Evolutionary conservation across 2,329 filamentous ascomycete species (phyloP).

Genomic region (Botryosphaeria dothidea): DNA sequence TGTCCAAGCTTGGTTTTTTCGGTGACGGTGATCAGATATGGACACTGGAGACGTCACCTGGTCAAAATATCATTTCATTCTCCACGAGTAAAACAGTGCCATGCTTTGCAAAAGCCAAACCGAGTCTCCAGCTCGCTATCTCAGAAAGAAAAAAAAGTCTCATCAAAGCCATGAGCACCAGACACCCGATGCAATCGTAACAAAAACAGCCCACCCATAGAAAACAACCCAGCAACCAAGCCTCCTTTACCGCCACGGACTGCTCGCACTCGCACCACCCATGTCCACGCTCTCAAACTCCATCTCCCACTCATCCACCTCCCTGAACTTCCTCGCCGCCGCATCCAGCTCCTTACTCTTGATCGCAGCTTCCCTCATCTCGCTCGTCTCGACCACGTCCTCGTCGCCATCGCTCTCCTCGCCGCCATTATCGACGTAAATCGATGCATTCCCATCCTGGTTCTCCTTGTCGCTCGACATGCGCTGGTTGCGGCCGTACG

Average conservation of each 20-base stretch:
- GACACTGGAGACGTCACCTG: no score
- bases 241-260: constrained; percentile 38
- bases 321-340: constrained; percentile 50
- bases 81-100: no score
- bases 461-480: constrained; percentile 47
- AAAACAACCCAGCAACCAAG: not conserved
- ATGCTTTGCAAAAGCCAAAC: not conserved
- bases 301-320: constrained; percentile 53
- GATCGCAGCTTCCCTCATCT: constrained; percentile 18
- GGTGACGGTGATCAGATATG: no score
- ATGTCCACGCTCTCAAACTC: constrained; percentile 52
- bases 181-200: no score
- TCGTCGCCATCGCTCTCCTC: constrained; percentile 23
- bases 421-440: constrained; percentile 27
- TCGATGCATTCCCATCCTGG: constrained; percentile 23
- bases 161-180: no score
- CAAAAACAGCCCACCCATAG: no score
- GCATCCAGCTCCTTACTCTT: constrained; percentile 43
- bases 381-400: constrained; percentile 27
- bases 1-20: no score
- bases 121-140: no score
- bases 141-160: no score
- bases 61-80: no score
- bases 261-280: constrained; percentile 34
- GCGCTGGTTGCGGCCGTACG: constrained; percentile 12